Base-by-base conservation (phyloP, 2,329 filamentous ascomycete genomes). In the Xylaria sp. region DNA sequence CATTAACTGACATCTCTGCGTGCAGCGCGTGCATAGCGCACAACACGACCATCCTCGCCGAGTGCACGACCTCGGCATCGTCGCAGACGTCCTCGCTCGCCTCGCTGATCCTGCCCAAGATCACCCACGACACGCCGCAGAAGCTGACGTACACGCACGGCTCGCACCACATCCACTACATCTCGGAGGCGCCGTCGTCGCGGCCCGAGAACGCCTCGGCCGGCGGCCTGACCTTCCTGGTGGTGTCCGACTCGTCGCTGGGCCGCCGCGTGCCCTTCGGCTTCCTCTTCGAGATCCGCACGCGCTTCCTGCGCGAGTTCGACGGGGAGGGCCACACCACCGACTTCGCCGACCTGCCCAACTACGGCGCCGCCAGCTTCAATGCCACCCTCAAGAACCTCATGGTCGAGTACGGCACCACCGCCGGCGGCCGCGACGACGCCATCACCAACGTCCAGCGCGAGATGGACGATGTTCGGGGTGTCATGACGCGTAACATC, bases 401-500 rank as follows among this genome's bases (percentile, higher is more conserved):
- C 74, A 94, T 98, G 88, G 85, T 94, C 25, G 91, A 94, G 71
- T 96, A 92, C 82, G 95, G 94, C 64, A 92, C 92, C 32, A 93
- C 93, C 10, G 87, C 89, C 71, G 89, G 89, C 28, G 90, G 92
- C 52, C 88, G 92, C 81, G 86, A 92, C 76, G 94, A 98, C 83
- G 93, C 94, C 70, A 89, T 98, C 70, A 86, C 88, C 63, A 94
- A 92, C 70, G 95, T 94, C 46, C 91, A 93, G 81, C 87, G 89
- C 66, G 96, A 98, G 83, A 98, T 99, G 76, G 94, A 98, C 74
- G 94, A 93, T 77, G 94, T 97, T 61, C 85, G 92, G 65, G 93
- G 94, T 72, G 97, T 97, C 80, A 97, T 97, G 94, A 97, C 93
- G 66, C 90, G 94, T 84, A 97, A 97, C 79, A 97, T 98, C 73